Conservation (phyloP, 208 protist genomes). For the Acanthamoeba sp. region DNA sequence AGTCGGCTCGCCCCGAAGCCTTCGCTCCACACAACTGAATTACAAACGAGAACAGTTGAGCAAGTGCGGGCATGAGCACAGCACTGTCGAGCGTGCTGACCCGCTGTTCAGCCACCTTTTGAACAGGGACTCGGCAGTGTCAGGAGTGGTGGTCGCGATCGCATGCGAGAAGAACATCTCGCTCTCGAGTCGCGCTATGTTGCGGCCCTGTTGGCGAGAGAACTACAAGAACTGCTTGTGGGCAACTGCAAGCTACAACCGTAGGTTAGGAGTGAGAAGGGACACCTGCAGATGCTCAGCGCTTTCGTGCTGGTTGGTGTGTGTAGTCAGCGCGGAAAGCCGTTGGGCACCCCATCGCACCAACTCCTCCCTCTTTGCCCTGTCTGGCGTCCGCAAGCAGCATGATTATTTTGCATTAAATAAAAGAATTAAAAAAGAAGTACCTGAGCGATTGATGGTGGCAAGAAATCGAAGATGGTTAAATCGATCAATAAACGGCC, state of each 20-base stretch:
- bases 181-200: conserved; percentile 28
- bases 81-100: neutral
- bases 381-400: neutral
- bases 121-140: neutral
- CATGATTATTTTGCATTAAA: too few relatives aligned
- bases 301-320: neutral
- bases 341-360: neutral
- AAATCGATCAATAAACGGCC: too few relatives aligned
- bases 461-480: too few relatives aligned
- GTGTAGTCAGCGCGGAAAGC: neutral
- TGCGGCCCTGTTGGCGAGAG: neutral
- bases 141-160: neutral
- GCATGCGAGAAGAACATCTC: neutral
- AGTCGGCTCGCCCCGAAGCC: neutral
- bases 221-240: too few relatives aligned
- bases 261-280: neutral
- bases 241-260: too few relatives aligned
- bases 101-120: neutral
- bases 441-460: neutral
- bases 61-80: neutral
- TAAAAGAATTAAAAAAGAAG: neutral
- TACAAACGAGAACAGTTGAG: neutral
- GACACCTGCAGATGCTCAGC: too few relatives aligned
- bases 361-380: neutral
- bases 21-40: neutral